Conservation (phyloP, 352 stramenopile species). For the Globisporangium rhizosaccharum region DNA sequence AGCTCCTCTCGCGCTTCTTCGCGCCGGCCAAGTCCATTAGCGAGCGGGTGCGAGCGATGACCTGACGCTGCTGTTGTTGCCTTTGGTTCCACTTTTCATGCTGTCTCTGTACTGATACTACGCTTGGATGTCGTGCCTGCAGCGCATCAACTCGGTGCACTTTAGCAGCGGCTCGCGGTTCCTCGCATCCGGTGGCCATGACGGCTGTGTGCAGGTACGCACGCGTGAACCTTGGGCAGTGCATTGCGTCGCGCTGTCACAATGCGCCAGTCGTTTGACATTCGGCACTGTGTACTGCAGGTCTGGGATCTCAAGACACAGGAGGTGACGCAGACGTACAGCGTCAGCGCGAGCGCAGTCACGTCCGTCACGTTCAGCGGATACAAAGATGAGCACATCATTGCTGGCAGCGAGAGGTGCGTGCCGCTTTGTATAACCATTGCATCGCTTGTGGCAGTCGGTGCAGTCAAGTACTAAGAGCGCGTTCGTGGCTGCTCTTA, state of each 20-base stretch:
- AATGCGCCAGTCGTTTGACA: too few relatives aligned
- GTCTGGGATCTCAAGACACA: conserved; percentile 78
- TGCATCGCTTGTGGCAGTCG: not conserved
- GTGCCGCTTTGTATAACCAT: not conserved
- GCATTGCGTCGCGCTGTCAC: too few relatives aligned
- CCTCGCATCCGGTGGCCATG: conserved; percentile 46
- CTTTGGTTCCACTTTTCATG: not conserved
- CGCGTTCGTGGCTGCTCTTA: conserved; percentile 7
- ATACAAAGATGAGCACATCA: conserved; percentile 68
- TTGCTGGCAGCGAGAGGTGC: conserved; percentile 64
- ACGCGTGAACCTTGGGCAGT: not conserved
- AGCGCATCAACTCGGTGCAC: conserved; percentile 59
- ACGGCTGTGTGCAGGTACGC: conserved; percentile 46
- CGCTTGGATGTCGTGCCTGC: not conserved
- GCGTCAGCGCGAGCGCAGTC: conserved; percentile 52
- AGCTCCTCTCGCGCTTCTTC: conserved; percentile 64
- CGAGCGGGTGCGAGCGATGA: conserved; percentile 26
- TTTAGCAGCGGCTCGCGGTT: conserved; percentile 73
- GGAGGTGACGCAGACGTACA: conserved; percentile 60
- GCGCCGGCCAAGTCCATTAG: conserved; percentile 31
- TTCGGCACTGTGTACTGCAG: conserved; percentile 6
- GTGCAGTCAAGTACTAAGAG: not conserved
- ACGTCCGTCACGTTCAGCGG: conserved; percentile 62
- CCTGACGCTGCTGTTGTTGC: not conserved
- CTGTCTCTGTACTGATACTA: not conserved